Percentiles rank a stretch among this genome's conserved stretches.
Conservation (phyloP, 768 basidiomycete genomes). For the Suillus subaureus region DNA sequence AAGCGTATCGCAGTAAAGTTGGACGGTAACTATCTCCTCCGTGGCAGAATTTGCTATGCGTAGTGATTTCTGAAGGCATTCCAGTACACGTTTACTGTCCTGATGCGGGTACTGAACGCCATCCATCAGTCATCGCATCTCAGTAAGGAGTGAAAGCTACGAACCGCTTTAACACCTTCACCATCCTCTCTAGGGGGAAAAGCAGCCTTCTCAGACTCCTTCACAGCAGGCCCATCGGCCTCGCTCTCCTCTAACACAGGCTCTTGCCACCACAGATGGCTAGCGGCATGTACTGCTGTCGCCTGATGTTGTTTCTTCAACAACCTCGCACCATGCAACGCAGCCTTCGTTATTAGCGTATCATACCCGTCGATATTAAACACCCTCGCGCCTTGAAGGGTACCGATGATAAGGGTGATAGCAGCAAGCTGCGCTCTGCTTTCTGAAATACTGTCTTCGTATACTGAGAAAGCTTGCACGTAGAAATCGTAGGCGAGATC, state of each 20-base stretch:
- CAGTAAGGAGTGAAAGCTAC: constrained; percentile 30
- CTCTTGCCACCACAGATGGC: constrained; percentile 99
- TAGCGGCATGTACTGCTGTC: constrained; percentile 90
- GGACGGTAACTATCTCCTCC: constrained; percentile 95
- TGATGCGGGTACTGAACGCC: constrained; percentile 72
- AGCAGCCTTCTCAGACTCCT: constrained; percentile 21
- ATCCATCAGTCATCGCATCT: constrained; percentile 4
- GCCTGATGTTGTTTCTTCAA: constrained; percentile 99
- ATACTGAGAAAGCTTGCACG: constrained; percentile 96
- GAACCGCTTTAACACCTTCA: constrained; percentile 54
- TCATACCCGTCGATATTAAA: constrained; percentile 96
- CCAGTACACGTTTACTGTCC: constrained; percentile 96
- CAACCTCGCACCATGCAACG: constrained; percentile 92
- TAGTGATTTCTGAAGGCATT: constrained; percentile 95
- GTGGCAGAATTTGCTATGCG: constrained; percentile 96
- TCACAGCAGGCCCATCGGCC: constrained; percentile 35
- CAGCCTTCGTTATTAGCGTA: constrained; percentile 98
- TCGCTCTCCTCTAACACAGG: constrained; percentile 45
- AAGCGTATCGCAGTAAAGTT: constrained; percentile 93
- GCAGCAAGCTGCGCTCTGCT: constrained; percentile 94
- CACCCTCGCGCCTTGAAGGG: constrained; percentile 85
- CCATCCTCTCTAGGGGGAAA: constrained; percentile 40
- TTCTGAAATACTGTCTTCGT: constrained; percentile 97
- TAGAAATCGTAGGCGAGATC: constrained; percentile 97
- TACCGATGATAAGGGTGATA: constrained; percentile 94